Percentiles rank a stretch among this genome's conserved stretches.
Conservation (phyloP, 176 grass and related monocot genomes). For the Paspalum vaginatum region DNA sequence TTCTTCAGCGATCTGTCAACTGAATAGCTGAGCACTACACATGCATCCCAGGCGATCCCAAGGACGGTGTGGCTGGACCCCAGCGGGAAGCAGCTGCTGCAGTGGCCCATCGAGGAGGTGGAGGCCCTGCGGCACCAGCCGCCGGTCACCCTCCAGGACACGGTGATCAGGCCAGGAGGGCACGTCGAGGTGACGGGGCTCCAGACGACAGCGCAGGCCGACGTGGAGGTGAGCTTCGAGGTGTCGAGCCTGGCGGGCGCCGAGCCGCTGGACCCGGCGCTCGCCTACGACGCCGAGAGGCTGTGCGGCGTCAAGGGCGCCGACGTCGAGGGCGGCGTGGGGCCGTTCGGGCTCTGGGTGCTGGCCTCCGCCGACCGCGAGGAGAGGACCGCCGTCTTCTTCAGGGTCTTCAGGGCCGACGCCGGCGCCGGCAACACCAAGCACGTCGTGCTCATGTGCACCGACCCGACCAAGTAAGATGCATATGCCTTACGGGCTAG, state of each 20-base stretch:
- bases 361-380: slow-evolving; percentile 50
- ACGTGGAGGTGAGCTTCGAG: slow-evolving; percentile 83
- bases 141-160: slow-evolving; percentile 34
- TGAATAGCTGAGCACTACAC: too few species aligned
- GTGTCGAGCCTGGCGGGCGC: slow-evolving; percentile 57
- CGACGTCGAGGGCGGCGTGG: slow-evolving; percentile 56
- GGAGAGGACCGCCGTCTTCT: slow-evolving; percentile 76
- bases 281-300: slow-evolving; percentile 51
- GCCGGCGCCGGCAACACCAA: slow-evolving; percentile 2
- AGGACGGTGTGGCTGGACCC: slow-evolving; percentile 72
- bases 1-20: too few species aligned
- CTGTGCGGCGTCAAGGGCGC: slow-evolving; percentile 57
- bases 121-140: slow-evolving; percentile 52
- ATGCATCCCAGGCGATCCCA: slow-evolving; percentile 80
- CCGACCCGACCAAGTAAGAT: slow-evolving; percentile 64
- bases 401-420: slow-evolving; percentile 59
- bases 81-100: slow-evolving; percentile 64
- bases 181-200: slow-evolving; percentile 59
- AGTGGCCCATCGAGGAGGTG: slow-evolving; percentile 86
- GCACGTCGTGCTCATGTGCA: slow-evolving; percentile 83
- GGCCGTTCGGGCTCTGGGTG: slow-evolving; percentile 84
- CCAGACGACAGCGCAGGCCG: slow-evolving; percentile 55
- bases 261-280: slow-evolving; percentile 55
- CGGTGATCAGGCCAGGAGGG: slow-evolving; percentile 41
- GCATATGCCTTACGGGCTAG: too few species aligned